Conservation (phyloP, 345 rosid genomes). For the Camelina hispida region DNA sequence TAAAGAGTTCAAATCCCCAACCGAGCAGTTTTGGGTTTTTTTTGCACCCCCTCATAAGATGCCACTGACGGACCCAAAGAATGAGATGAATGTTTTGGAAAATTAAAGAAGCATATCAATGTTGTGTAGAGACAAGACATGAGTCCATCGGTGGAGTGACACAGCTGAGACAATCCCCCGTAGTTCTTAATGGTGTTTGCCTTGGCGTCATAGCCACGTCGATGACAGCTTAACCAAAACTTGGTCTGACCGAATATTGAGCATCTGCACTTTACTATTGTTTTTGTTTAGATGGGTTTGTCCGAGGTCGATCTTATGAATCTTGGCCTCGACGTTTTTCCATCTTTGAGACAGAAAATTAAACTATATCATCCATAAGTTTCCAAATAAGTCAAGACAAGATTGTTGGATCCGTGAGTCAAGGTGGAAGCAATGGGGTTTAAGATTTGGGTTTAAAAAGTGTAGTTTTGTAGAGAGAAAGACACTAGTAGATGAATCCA, state of each 20-base stretch:
- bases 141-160: slow-evolving; percentile 20
- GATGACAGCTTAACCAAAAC: neutral
- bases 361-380: too few species aligned
- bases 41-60: too few species aligned
- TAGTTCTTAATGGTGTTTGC: neutral
- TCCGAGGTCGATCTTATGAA: too few species aligned
- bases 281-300: neutral
- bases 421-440: too few species aligned
- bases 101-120: neutral
- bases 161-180: neutral
- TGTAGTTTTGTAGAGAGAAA: slow-evolving; percentile 1
- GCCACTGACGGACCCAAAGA: too few species aligned
- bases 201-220: neutral
- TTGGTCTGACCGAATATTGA: neutral
- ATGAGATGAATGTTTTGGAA: neutral
- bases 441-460: neutral
- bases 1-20: too few species aligned
- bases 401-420: too few species aligned
- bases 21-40: too few species aligned
- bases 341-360: too few species aligned
- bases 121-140: neutral
- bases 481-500: neutral
- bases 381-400: too few species aligned
- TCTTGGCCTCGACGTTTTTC: too few species aligned
- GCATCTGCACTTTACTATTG: neutral